A percentile compares a stretch with the other conserved stretches of the same genome.
These are phyloP conservation scores for Sporisorium graminicola DNA, from an alignment of 1,284 basidiomycete species.

Conservation along the genomic window DNA sequence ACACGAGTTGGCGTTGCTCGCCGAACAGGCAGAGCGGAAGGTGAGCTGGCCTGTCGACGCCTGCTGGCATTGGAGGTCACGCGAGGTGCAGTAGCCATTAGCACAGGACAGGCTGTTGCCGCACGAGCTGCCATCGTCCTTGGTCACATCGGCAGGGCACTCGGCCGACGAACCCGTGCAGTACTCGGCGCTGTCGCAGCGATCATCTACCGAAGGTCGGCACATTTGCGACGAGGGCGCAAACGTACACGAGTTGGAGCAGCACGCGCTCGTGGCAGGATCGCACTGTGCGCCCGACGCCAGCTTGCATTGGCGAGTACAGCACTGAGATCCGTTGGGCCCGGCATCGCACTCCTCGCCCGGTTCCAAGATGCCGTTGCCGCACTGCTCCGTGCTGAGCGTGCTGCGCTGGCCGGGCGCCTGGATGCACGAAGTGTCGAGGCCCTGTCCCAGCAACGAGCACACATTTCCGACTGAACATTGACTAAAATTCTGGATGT, in stretches of 20 bases:
- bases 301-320: constrained; percentile 83
- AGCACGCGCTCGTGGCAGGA: constrained; percentile 82
- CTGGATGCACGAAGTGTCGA: constrained; percentile 69
- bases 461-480: constrained; percentile 91
- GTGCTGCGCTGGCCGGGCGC: constrained; percentile 52
- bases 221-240: constrained; percentile 78
- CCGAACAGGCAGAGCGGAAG: constrained; percentile 77
- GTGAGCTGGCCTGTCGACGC: constrained; percentile 76
- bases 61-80: constrained; percentile 81
- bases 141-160: constrained; percentile 80
- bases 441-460: constrained; percentile 63
- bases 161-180: constrained; percentile 81
- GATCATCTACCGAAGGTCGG: constrained; percentile 77
- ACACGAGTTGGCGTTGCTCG: constrained; percentile 75
- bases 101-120: constrained; percentile 78
- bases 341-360: constrained; percentile 92
- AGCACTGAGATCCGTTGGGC: constrained; percentile 77
- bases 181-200: constrained; percentile 82
- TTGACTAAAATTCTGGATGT: constrained; percentile 52
- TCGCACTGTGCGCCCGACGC: constrained; percentile 81
- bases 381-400: constrained; percentile 63
- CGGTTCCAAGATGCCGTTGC: constrained; percentile 72
- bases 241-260: constrained; percentile 79
- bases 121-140: constrained; percentile 76
- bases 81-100: constrained; percentile 83